Evolutionary conservation across 306 rosid species (phyloP).

Genomic region (Castanopsis chinensis): DNA sequence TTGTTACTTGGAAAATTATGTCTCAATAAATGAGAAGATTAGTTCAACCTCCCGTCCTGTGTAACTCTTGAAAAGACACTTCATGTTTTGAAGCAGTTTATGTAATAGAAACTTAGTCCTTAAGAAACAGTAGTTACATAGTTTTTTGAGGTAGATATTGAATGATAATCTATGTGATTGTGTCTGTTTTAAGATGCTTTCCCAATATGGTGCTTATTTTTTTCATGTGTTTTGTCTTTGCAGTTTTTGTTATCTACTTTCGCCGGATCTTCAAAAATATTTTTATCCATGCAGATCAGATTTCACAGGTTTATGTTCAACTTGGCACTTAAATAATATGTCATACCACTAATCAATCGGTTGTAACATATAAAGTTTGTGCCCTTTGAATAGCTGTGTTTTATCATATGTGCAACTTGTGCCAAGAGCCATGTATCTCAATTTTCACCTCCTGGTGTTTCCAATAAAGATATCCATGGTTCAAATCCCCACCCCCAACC

Average conservation of each 20-base stretch:
- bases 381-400: not conserved
- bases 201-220: not conserved
- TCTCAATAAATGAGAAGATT: not conserved
- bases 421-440: no score
- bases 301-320: constrained; percentile 72
- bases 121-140: not conserved
- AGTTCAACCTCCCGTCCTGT: not conserved
- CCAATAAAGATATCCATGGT: no score
- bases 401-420: not conserved
- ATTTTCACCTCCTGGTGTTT: no score
- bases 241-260: constrained; percentile 88
- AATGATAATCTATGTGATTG: not conserved
- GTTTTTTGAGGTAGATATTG: not conserved
- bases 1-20: not conserved
- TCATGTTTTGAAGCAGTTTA: not conserved
- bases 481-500: no score
- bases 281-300: constrained; percentile 91
- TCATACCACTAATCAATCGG: not conserved
- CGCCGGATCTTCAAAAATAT: constrained; percentile 93
- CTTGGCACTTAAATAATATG: not conserved
- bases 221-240: constrained; percentile 16
- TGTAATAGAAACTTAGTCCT: constrained; percentile 1
- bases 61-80: not conserved
- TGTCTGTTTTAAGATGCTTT: constrained; percentile 9
- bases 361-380: not conserved